phyloP scores from a whole-genome alignment of 2,329 filamentous ascomycete species.

The Calonectria crousiana region DNA sequence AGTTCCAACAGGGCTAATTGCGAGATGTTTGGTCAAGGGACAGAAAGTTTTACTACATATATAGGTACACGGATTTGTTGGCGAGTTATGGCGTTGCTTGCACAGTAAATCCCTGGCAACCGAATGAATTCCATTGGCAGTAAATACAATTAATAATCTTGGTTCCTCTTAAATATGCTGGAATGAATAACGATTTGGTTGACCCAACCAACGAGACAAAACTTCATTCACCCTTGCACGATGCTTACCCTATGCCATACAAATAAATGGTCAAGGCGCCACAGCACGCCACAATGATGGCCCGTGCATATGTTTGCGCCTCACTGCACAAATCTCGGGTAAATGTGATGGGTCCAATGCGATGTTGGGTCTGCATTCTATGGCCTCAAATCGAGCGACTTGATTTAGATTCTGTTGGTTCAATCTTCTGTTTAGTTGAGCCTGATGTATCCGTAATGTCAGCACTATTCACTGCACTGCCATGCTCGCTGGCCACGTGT shows the following conservation, averaged over 20 bases:
- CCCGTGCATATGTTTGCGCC: background rate
- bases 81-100: fast-evolving
- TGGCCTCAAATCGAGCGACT: background rate
- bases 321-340: background rate
- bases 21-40: background rate
- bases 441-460: background rate
- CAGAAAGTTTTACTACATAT: too few relatives aligned
- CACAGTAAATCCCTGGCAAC: background rate
- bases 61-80: too few relatives aligned
- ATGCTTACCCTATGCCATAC: background rate
- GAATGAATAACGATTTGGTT: background rate
- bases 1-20: background rate
- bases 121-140: background rate
- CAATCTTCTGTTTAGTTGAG: background rate
- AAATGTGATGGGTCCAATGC: background rate
- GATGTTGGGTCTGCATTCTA: too few relatives aligned
- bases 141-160: background rate
- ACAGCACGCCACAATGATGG: background rate
- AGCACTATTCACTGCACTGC: background rate
- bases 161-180: background rate
- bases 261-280: background rate
- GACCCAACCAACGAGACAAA: background rate
- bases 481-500: background rate
- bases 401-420: background rate
- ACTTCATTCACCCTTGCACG: background rate